Percentiles rank a stretch among this genome's conserved stretches.
phyloP scores from a whole-genome alignment of 257 asterid genomes.

The Misopates orontium region DNA sequence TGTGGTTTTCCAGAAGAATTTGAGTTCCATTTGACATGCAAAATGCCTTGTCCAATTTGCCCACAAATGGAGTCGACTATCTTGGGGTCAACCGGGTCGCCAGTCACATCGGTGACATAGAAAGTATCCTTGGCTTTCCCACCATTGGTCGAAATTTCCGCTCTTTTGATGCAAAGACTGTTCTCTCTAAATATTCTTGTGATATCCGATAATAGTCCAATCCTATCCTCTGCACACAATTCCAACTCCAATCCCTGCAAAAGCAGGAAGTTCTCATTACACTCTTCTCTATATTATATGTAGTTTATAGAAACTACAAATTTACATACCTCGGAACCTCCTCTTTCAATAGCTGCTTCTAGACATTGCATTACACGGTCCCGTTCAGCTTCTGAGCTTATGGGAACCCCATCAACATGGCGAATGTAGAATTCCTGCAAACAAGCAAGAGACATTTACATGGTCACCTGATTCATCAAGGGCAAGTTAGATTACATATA shows the following conservation, averaged over 20 bases:
- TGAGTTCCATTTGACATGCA: constrained; percentile 59
- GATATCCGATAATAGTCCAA: constrained; percentile 70
- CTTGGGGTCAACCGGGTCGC: constrained; percentile 61
- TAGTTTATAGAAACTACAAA: constrained; percentile 9
- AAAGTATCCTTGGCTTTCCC: constrained; percentile 71
- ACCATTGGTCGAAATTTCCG: constrained; percentile 67
- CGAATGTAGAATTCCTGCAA: constrained; percentile 74
- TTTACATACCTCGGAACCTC: constrained; percentile 62
- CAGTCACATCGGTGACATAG: constrained; percentile 70
- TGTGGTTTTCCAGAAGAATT: constrained; percentile 39
- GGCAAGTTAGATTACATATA: too few species aligned
- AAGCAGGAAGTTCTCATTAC: constrained; percentile 19
- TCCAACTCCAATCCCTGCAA: constrained; percentile 71
- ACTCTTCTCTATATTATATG: background rate
- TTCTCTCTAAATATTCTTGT: constrained; percentile 80
- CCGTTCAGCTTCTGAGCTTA: constrained; percentile 79
- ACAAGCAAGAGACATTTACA: constrained; percentile 9
- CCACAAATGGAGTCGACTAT: constrained; percentile 64
- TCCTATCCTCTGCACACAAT: constrained; percentile 62
- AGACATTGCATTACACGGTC: constrained; percentile 76
- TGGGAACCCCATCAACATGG: constrained; percentile 77
- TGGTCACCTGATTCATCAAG: background rate
- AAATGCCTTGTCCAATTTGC: constrained; percentile 55
- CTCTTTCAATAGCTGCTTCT: constrained; percentile 85
- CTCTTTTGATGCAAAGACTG: constrained; percentile 67